A percentile compares a stretch with the other conserved stretches of the same genome.
Conservation (phyloP, 2,329 filamentous ascomycete species). For the Teratosphaeria viscida region DNA sequence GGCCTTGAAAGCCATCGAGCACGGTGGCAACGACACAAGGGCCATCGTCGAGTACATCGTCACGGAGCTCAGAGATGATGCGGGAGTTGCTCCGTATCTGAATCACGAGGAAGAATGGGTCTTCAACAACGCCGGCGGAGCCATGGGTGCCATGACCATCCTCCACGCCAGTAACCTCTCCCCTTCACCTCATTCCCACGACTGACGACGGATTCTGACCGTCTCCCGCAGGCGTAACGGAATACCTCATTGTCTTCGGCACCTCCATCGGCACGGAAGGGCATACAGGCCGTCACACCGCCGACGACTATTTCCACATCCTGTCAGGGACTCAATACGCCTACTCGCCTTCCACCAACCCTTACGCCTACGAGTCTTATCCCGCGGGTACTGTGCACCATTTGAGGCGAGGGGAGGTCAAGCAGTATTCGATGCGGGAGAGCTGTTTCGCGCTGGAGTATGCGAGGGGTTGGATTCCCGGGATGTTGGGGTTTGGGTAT, state of each 20-base stretch:
- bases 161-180: constrained; percentile 66
- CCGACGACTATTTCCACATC: constrained; percentile 93
- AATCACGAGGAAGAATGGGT: constrained; percentile 73
- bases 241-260: constrained; percentile 85
- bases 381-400: constrained; percentile 60
- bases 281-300: constrained; percentile 78
- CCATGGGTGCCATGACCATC: constrained; percentile 87
- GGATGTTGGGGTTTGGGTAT: constrained; percentile 84
- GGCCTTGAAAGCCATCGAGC: constrained; percentile 52
- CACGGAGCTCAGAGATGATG: constrained; percentile 49
- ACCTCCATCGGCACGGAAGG: constrained; percentile 77
- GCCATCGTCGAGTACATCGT: constrained; percentile 61
- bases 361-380: constrained; percentile 60
- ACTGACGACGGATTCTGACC: neutral
- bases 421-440: constrained; percentile 74
- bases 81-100: constrained; percentile 37
- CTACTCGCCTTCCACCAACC: constrained; percentile 50
- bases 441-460: constrained; percentile 75
- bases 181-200: neutral
- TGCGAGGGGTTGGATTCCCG: constrained; percentile 80
- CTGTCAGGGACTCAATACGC: constrained; percentile 66
- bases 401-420: constrained; percentile 58
- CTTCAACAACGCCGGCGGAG: constrained; percentile 84
- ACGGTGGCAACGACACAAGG: constrained; percentile 65
- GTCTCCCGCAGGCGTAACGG: constrained; percentile 51